Evolutionary conservation across 108 stramenopile species (phyloP), one percentile per base, ranked within the genome.

Genomic region (Stephanodiscus minutulus): DNA sequence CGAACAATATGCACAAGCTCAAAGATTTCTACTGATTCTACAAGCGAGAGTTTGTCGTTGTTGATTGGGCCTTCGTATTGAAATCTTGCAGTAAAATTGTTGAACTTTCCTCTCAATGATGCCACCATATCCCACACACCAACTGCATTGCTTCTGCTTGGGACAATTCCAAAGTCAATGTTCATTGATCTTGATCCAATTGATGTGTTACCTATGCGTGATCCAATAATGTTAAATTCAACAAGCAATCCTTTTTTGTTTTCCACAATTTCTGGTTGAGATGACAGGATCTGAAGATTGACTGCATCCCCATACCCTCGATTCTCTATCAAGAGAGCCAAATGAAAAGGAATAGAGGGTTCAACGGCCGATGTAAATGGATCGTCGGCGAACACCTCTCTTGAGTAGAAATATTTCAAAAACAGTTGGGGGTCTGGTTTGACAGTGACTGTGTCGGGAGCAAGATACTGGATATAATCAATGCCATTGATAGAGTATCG

Each of bases 261-360:
- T 43, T 76, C 75, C 2, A 70, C 49, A 50, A 76, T 76, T 68
- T 76, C 64, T 43, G 75, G 75, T 48, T 76, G 53, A 57, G 67
- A 69, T 18, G 64, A 66, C 15, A 69, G 29, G 31, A 76, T 69
- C 36, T 69, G 37, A 10, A 76, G 58, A 48, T 70, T 48, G 20
- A 24, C 28, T 48, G 75, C 75, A 54, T 68, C 68, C 3, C 75
- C 75, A 37, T 61, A 76, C 27, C 75, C 75, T 24, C 29, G 35
- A 61, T 76, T 76, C 39, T 76, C 75, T 36, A 76, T 76, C 59
- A 76, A 35, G 6, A 76, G 47, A 22, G 49, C 75, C 6, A 76
- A 59, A 17, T 55, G 49, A 48, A 70, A 76, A 52, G 75, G 75
- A 18, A 76, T 33, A 17, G 67, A 39, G 29, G 39, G 60, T 22